Base-by-base conservation (phyloP, 768 basidiomycete genomes). In the Podaxis rugospora region DNA sequence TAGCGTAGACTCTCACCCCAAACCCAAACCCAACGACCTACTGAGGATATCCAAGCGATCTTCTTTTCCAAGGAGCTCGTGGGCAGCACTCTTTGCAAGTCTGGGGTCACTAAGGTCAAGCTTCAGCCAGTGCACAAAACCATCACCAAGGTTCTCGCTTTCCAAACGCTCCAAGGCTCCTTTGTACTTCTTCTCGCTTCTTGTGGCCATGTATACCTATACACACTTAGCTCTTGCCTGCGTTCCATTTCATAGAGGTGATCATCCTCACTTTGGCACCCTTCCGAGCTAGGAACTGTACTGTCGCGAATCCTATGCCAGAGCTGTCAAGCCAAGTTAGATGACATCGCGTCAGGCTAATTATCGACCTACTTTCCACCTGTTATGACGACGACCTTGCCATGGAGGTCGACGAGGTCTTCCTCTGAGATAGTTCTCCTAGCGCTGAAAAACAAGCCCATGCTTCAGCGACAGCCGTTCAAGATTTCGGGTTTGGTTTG, bases 31-130 rank as follows among this genome's bases (percentile, higher is more conserved):
- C 5, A n/a, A 18, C 16, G 7, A 73, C 79, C 63, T 61, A 85
- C 85, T 64, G 16, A 88, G 66, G 5, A 86, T 72, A 65, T 88
- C 86, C 59, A 88, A 65, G 28, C 85, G 74, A 37, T 68, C 69
- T 66, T 88, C 86, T 65, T 68, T 77, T 59, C 54, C 66, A 70
- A 83, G 64, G 62, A 87, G 80, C 42, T 75, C 79, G 51, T 81
- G 75, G 0, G 82, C 86, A 3, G 80, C 68, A 28, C 67, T 71
- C 66, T 78, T 82, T n/a, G 79, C 81, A 28, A 74, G 69, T 36
- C 75, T 71, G 1, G 84, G 78, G 49, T 83, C 78, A 32, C 68
- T 66, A 58, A 89, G 67, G 67, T 88, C 83, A 13, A 88, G 74
- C 42, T 80, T 73, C 11, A 84, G 64, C 76, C 76, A 85, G 3